phyloP scores from a whole-genome alignment of 2,329 filamentous ascomycete genomes.

The Penicillium sp. region DNA sequence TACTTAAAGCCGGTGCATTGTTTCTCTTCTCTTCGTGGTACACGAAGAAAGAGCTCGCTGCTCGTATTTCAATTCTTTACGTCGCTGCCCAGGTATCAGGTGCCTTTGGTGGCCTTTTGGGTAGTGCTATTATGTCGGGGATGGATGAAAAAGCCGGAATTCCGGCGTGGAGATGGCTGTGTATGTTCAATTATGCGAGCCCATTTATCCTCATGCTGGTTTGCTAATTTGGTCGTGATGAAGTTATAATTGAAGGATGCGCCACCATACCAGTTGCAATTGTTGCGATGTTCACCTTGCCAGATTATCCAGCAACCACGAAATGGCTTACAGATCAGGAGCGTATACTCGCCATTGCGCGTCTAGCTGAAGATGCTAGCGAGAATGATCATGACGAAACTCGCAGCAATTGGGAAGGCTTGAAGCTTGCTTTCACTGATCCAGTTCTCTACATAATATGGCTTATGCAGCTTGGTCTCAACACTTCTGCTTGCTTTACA shows the following conservation, averaged over 20 bases:
- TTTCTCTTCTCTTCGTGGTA: conserved; percentile 15
- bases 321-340: conserved; percentile 45
- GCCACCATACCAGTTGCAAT: conserved; percentile 42
- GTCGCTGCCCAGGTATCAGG: conserved; percentile 7
- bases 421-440: conserved; percentile 5
- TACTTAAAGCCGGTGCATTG: conserved; percentile 3
- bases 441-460: conserved; percentile 9
- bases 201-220: neutral
- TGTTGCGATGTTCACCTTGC: conserved; percentile 37
- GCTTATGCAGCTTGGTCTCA: conserved; percentile 7
- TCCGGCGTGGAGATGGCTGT: conserved; percentile 13
- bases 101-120: conserved; percentile 11
- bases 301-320: conserved; percentile 46
- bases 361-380: conserved; percentile 40
- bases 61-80: conserved; percentile 10
- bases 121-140: conserved; percentile 6
- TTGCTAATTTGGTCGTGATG: neutral
- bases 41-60: conserved; percentile 14
- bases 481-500: conserved; percentile 43
- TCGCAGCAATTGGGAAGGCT: conserved; percentile 1
- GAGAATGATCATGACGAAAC: conserved; percentile 6
- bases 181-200: neutral
- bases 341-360: conserved; percentile 42
- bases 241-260: conserved; percentile 37
- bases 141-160: conserved; percentile 10